Percentiles rank a stretch among this genome's conserved stretches.
phyloP scores from a whole-genome alignment of 805 yeast genomes.

The Vanderwaltozyma verrucispora region DNA sequence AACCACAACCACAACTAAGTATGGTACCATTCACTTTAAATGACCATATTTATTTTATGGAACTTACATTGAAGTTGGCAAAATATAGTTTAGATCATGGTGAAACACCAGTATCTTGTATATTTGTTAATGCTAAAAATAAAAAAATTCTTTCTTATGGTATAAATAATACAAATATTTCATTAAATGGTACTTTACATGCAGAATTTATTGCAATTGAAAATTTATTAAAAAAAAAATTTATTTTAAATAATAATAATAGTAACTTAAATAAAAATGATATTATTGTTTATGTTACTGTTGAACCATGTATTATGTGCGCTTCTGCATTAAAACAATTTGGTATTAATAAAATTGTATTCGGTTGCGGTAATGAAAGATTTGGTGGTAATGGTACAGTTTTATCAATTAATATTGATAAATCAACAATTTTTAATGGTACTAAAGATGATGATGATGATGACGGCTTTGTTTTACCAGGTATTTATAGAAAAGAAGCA shows the following conservation, averaged over 20 bases:
- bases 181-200: conserved; percentile 80
- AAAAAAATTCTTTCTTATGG: conserved; percentile 58
- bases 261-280: conserved; percentile 32
- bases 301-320: conserved; percentile 98
- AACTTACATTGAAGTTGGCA: conserved; percentile 45
- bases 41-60: conserved; percentile 34
- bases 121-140: conserved; percentile 41
- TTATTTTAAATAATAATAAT: conserved; percentile 28
- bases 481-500: conserved; percentile 71
- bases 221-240: conserved; percentile 24
- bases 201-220: conserved; percentile 86
- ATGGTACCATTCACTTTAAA: neutral
- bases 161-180: conserved; percentile 75
- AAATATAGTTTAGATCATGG: conserved; percentile 50
- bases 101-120: conserved; percentile 82
- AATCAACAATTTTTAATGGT: no score
- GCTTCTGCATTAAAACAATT: conserved; percentile 83
- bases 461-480: conserved; percentile 48
- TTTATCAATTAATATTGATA: conserved; percentile 43
- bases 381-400: conserved; percentile 97
- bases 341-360: conserved; percentile 61
- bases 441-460: no score
- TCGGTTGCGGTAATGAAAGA: conserved; percentile 90
- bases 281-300: conserved; percentile 78
- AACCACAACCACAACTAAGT: no score